Conservation (phyloP, 306 rosid species). For the Glycyrrhiza uralensis region DNA sequence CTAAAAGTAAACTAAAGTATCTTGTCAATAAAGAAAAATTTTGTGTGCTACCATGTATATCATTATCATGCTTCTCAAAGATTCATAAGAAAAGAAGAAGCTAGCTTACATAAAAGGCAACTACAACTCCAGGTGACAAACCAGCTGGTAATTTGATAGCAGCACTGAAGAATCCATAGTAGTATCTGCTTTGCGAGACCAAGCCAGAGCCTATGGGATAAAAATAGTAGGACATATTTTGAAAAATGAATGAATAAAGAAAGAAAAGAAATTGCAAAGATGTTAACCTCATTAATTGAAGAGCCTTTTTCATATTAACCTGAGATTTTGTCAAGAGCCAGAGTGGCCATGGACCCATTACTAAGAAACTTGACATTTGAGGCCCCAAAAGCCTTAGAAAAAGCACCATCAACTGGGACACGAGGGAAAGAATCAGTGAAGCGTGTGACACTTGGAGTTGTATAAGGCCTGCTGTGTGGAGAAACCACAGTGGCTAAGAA, state of each 20-base stretch:
- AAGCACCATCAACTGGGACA: slow-evolving; percentile 45
- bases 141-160: slow-evolving; percentile 89
- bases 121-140: slow-evolving; percentile 87
- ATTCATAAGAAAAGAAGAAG: not conserved
- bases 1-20: not conserved
- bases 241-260: not conserved
- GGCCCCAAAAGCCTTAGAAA: slow-evolving; percentile 59
- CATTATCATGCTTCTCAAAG: not conserved
- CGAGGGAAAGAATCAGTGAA: slow-evolving; percentile 69
- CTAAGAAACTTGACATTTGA: slow-evolving; percentile 51
- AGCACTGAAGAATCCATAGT: slow-evolving; percentile 95
- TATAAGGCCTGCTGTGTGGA: slow-evolving; percentile 42
- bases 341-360: slow-evolving; percentile 78
- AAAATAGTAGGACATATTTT: not conserved
- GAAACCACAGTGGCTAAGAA: slow-evolving; percentile 46
- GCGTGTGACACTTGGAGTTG: slow-evolving; percentile 61
- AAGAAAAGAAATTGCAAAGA: not conserved
- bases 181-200: slow-evolving; percentile 50
- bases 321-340: slow-evolving; percentile 73
- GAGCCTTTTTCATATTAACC: slow-evolving; percentile 34
- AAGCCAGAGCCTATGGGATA: slow-evolving; percentile 70
- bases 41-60: not conserved
- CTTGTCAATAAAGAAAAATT: not conserved
- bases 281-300: not conserved
- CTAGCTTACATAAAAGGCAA: slow-evolving; percentile 83